phyloP scores from a whole-genome alignment of 1,284 basidiomycete genomes.

The Xanthoconium separans region DNA sequence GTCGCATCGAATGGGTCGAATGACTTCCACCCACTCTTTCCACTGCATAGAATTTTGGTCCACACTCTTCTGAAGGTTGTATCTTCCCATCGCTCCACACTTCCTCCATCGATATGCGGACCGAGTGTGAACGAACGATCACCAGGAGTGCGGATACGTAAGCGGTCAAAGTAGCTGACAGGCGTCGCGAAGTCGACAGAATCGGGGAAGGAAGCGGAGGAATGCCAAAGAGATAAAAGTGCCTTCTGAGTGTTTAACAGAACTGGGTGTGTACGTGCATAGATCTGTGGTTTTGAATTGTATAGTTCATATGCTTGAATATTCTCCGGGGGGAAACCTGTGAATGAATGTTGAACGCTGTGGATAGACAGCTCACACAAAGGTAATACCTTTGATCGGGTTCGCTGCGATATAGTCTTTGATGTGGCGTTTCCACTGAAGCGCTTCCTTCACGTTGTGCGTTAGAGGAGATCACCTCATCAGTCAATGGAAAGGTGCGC shows the following conservation, averaged over 20 bases:
- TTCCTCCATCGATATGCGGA: slow-evolving; percentile 76
- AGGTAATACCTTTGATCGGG: slow-evolving; percentile 46
- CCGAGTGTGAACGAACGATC: slow-evolving; percentile 62
- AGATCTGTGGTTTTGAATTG: slow-evolving; percentile 59
- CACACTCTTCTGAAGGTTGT: slow-evolving; percentile 58
- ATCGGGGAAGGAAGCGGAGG: slow-evolving; percentile 34
- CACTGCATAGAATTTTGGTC: slow-evolving; percentile 47
- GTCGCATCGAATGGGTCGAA: slow-evolving; percentile 60
- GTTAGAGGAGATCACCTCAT: background rate
- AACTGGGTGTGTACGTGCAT: slow-evolving; percentile 53
- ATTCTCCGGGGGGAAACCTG: slow-evolving; percentile 65
- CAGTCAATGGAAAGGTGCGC: background rate
- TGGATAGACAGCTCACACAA: no score
- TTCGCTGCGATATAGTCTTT: slow-evolving; percentile 57
- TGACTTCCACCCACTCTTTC: slow-evolving; percentile 47
- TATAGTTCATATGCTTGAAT: slow-evolving; percentile 77
- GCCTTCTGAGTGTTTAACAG: slow-evolving; percentile 51
- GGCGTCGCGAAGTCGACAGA: slow-evolving; percentile 55
- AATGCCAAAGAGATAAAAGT: slow-evolving; percentile 63
- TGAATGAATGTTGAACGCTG: background rate
- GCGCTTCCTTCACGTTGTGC: slow-evolving; percentile 45
- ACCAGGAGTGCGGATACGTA: slow-evolving; percentile 74
- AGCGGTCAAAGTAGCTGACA: slow-evolving; percentile 73
- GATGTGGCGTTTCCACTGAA: slow-evolving; percentile 60
- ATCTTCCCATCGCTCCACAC: slow-evolving; percentile 81